Percentiles rank a stretch among this genome's conserved stretches.
Evolutionary conservation across 352 stramenopile species (phyloP).

Genomic region (Aphanomyces stellatus): DNA sequence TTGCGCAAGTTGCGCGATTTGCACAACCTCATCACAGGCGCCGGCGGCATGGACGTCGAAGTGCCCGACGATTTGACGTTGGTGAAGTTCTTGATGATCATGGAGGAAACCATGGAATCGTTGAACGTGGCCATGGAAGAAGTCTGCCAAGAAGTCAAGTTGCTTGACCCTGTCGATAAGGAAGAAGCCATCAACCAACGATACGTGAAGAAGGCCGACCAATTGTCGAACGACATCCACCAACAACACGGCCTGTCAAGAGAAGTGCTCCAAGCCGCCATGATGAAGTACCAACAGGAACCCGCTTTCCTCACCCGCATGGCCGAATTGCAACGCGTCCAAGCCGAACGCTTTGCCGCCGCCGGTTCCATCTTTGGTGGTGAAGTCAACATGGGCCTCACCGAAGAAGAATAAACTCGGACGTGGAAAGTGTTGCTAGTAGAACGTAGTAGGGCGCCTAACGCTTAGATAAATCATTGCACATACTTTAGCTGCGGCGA

Average conservation of each 20-base stretch:
- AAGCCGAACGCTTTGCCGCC: constrained; percentile 74
- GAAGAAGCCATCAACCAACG: constrained; percentile 84
- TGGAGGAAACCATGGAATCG: constrained; percentile 86
- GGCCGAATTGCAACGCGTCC: constrained; percentile 80
- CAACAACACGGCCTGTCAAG: constrained; percentile 80
- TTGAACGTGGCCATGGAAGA: constrained; percentile 86
- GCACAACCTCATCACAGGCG: constrained; percentile 81
- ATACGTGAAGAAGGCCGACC: constrained; percentile 83
- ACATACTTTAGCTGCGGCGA: constrained; percentile 1
- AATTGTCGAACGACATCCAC: constrained; percentile 77
- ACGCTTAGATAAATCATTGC: constrained; percentile 1
- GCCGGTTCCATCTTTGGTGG: constrained; percentile 80
- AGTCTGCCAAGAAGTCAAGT: constrained; percentile 82
- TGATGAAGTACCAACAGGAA: constrained; percentile 89
- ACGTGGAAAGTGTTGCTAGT: too few relatives aligned
- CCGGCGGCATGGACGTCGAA: constrained; percentile 71
- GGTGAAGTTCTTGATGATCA: constrained; percentile 83
- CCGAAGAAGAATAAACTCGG: constrained; percentile 12
- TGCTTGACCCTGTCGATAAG: constrained; percentile 83
- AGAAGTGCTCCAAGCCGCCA: constrained; percentile 80
- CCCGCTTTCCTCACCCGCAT: constrained; percentile 79
- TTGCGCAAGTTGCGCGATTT: constrained; percentile 82
- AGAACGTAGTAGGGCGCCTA: neutral
- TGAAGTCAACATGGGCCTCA: constrained; percentile 79
- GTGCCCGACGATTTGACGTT: constrained; percentile 74